phyloP scores from a whole-genome alignment of 2,329 filamentous ascomycete species.

The Aspergillus eucalypticola region DNA sequence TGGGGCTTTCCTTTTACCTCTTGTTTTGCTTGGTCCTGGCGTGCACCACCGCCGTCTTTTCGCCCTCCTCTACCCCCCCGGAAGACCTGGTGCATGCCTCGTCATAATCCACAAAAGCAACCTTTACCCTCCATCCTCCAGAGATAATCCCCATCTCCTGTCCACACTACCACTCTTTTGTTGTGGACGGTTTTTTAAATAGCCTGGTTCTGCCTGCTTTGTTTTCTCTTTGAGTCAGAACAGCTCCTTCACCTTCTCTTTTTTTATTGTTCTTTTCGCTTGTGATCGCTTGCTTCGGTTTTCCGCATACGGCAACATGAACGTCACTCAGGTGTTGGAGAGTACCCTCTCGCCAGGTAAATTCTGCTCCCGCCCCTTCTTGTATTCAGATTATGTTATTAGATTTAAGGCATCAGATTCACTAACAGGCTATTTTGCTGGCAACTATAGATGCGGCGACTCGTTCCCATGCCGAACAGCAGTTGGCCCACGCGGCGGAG shows the following conservation, averaged over 20 bases:
- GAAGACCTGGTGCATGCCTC: constrained; percentile 39
- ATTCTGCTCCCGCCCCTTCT: constrained; percentile 32
- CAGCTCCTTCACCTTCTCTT: constrained; percentile 23
- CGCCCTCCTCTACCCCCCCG: constrained; percentile 28
- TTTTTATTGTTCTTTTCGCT: constrained; percentile 22
- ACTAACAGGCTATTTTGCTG: constrained; percentile 34
- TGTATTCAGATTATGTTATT: neutral
- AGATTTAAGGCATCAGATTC: constrained; percentile 12
- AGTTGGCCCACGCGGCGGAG: constrained; percentile 88
- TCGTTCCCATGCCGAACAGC: constrained; percentile 89
- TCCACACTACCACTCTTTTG: constrained; percentile 28
- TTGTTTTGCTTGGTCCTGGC: constrained; percentile 19
- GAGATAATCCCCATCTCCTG: constrained; percentile 16
- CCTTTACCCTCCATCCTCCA: constrained; percentile 31
- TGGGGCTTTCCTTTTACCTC: constrained; percentile 6
- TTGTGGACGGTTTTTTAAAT: constrained; percentile 20
- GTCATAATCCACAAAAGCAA: constrained; percentile 45
- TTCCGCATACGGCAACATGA: constrained; percentile 63
- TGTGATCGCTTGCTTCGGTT: constrained; percentile 23
- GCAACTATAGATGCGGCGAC: constrained; percentile 72
- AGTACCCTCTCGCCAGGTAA: constrained; percentile 94
- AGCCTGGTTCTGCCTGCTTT: constrained; percentile 9
- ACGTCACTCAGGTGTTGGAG: constrained; percentile 97
- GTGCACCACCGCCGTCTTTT: constrained; percentile 32
- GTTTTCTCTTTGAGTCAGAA: constrained; percentile 20